phyloP scores from a whole-genome alignment of 345 rosid genomes.

The Ceriops decandra region DNA sequence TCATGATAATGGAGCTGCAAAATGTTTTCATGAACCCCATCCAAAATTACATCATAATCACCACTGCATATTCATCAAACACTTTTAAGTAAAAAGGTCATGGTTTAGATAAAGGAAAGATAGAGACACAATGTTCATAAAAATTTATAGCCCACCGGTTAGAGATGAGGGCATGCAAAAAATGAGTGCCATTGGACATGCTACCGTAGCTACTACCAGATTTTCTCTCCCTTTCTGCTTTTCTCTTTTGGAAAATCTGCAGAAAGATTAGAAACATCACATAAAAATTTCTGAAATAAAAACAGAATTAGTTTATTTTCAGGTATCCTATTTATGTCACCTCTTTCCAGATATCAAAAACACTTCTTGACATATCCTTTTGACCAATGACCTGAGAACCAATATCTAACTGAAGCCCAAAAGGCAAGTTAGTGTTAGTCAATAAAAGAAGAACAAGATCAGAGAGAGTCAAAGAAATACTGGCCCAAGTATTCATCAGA shows the following conservation, averaged over 20 bases:
- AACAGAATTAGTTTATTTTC: slow-evolving; percentile 4
- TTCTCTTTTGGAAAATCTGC: slow-evolving; percentile 84
- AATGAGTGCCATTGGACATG: slow-evolving; percentile 48
- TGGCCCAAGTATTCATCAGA: background rate
- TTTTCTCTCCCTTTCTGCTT: slow-evolving; percentile 46
- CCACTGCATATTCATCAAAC: slow-evolving; percentile 57
- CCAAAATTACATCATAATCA: slow-evolving; percentile 77
- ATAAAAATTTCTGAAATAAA: slow-evolving; percentile 20
- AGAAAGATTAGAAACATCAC: slow-evolving; percentile 17
- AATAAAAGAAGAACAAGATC: background rate
- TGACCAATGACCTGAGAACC: slow-evolving; percentile 88
- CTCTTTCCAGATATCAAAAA: slow-evolving; percentile 97
- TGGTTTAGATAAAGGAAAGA: slow-evolving; percentile 9
- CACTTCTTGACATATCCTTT: slow-evolving; percentile 79
- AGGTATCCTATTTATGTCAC: slow-evolving; percentile 29
- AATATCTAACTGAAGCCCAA: slow-evolving; percentile 59
- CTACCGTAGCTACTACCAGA: slow-evolving; percentile 29
- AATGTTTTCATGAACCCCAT: slow-evolving; percentile 86
- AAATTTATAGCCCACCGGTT: slow-evolving; percentile 48
- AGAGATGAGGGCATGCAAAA: slow-evolving; percentile 61
- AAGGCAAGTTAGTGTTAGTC: slow-evolving; percentile 15
- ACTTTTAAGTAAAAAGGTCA: slow-evolving; percentile 21
- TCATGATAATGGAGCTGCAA: slow-evolving; percentile 87
- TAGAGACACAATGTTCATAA: background rate
- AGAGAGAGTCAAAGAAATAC: background rate